Conservation (phyloP, 306 rosid species). For the Argentina anserina region DNA sequence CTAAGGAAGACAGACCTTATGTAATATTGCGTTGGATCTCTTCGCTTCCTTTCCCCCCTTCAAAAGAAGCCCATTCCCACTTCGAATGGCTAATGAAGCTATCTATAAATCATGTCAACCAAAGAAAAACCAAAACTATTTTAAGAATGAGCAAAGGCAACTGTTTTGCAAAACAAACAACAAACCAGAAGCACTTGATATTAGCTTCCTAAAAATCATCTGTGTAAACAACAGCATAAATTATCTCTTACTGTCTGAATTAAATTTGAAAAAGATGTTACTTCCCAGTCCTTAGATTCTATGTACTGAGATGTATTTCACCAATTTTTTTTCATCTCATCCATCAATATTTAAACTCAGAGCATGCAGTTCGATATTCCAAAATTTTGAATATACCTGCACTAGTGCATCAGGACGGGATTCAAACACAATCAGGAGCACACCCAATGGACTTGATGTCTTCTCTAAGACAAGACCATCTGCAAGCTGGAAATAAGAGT, state of each 20-base stretch:
- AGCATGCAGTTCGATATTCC: constrained; percentile 1
- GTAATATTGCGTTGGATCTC: constrained; percentile 85
- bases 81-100: constrained; percentile 90
- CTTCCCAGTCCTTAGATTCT: background rate
- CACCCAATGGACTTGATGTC: constrained; percentile 92
- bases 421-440: constrained; percentile 88
- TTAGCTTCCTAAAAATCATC: background rate
- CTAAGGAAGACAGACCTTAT: constrained; percentile 66
- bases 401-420: constrained; percentile 97
- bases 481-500: constrained; percentile 60
- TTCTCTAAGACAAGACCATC: constrained; percentile 91
- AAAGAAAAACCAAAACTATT: background rate
- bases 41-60: constrained; percentile 99
- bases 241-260: background rate
- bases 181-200: background rate
- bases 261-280: background rate
- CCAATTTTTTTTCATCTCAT: background rate
- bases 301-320: background rate
- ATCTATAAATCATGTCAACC: constrained; percentile 49
- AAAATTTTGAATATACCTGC: constrained; percentile 52
- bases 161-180: background rate
- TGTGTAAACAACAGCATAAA: background rate
- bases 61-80: constrained; percentile 96
- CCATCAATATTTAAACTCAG: background rate
- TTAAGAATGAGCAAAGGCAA: constrained; percentile 22